phyloP scores from a whole-genome alignment of 345 rosid species.

The Eucalyptus guilfoylei region DNA sequence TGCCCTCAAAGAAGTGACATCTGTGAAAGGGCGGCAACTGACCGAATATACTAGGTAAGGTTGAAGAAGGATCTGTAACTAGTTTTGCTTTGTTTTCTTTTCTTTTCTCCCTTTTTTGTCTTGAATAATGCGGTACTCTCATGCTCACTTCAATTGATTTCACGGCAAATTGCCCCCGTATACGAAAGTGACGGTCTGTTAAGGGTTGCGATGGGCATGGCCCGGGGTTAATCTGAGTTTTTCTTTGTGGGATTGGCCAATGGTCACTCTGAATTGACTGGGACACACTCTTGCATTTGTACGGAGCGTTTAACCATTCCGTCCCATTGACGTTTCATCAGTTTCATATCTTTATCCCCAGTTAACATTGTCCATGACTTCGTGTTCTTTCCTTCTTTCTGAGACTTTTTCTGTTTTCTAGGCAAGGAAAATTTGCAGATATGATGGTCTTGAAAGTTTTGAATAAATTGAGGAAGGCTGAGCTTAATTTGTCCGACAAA shows the following conservation, averaged over 20 bases:
- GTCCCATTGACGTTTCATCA: neutral
- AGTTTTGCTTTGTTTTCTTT: no score
- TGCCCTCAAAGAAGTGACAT: neutral
- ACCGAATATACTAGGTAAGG: neutral
- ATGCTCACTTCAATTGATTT: neutral
- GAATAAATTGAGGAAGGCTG: neutral
- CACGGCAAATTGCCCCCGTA: no score
- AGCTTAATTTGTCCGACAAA: neutral
- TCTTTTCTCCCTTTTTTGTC: neutral
- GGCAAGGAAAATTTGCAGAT: neutral
- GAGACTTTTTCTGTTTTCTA: neutral
- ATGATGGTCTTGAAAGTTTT: neutral
- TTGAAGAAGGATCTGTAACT: neutral
- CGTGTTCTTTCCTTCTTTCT: no score
- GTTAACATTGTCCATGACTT: no score
- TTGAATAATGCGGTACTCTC: neutral
- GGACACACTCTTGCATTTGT: no score
- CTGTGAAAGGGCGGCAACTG: neutral
- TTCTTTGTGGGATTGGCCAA: no score
- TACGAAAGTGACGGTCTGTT: no score
- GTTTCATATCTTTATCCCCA: neutral
- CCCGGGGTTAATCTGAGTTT: no score
- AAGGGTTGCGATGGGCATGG: no score
- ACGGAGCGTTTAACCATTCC: no score
- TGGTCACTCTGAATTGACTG: no score